These are phyloP conservation scores for Ajuga chamaepitys DNA, from an alignment of 257 asterid species.

Conservation along the genomic window DNA sequence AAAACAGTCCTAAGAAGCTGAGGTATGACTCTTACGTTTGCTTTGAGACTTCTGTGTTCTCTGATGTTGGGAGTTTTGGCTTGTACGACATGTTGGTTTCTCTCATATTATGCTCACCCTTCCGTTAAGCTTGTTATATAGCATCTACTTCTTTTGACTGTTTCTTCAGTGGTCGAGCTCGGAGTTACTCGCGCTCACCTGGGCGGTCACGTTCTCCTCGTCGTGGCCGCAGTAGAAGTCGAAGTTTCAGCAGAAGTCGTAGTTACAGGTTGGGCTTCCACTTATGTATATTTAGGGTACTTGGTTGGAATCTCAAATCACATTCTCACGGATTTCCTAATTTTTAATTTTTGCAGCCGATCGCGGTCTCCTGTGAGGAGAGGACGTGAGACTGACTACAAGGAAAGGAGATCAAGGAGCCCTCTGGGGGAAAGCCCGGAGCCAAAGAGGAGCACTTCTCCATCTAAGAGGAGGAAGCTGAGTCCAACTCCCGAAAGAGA, in stretches of 20 bases:
- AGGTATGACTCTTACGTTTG: conserved; percentile 34
- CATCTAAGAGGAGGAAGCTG: conserved; percentile 48
- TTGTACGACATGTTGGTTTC: not conserved
- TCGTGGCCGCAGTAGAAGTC: conserved; percentile 51
- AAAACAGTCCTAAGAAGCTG: conserved; percentile 80
- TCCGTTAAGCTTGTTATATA: not conserved
- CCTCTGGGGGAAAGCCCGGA: conserved; percentile 46
- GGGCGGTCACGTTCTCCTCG: conserved; percentile 85
- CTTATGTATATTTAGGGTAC: not conserved
- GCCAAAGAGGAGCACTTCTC: conserved; percentile 29
- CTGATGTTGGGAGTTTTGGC: not conserved
- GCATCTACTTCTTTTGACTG: not conserved
- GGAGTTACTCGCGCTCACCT: conserved; percentile 74
- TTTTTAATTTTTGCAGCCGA: conserved; percentile 48
- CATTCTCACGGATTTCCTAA: too few relatives aligned
- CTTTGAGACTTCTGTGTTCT: not conserved
- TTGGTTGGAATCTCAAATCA: not conserved
- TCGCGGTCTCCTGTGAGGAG: conserved; percentile 82
- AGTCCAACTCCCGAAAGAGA: conserved; percentile 57
- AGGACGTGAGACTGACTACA: conserved; percentile 41
- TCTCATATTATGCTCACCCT: not conserved
- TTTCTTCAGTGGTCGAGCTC: conserved; percentile 39
- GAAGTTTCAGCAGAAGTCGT: conserved; percentile 68
- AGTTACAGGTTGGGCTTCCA: conserved; percentile 35
- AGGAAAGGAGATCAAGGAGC: conserved; percentile 59